These are phyloP conservation scores for Starmera stellimalicola DNA, from an alignment of 1,139 yeast species.

Conservation along the genomic window DNA sequence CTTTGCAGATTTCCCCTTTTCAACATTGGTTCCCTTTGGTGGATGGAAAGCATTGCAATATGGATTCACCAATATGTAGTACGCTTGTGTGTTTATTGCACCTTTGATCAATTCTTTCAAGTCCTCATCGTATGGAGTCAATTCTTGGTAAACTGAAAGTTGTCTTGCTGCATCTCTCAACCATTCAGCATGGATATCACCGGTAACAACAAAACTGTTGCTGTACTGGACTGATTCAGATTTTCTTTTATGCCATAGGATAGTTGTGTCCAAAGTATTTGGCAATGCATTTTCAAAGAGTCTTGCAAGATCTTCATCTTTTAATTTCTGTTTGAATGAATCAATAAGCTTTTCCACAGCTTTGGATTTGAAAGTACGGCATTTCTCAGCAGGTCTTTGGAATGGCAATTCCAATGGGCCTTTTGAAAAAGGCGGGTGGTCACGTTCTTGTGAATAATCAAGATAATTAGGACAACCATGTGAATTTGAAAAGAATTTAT, in stretches of 20 bases:
- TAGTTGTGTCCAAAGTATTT: conserved; percentile 81
- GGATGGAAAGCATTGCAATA: conserved; percentile 92
- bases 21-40: conserved; percentile 52
- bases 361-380: conserved; percentile 62
- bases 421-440: conserved; percentile 39
- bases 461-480: conserved; percentile 19
- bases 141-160: conserved; percentile 62
- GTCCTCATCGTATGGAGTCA: conserved; percentile 39
- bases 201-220: conserved; percentile 70
- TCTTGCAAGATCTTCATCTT: conserved; percentile 60
- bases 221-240: conserved; percentile 18
- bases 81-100: conserved; percentile 73
- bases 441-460: conserved; percentile 20
- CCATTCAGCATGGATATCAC: conserved; percentile 90
- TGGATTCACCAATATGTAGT: conserved; percentile 51
- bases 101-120: conserved; percentile 54
- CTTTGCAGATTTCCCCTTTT: conserved; percentile 41
- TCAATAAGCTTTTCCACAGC: conserved; percentile 56
- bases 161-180: conserved; percentile 81
- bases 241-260: conserved; percentile 51
- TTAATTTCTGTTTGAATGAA: conserved; percentile 40
- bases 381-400: conserved; percentile 64
- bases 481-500: not conserved
- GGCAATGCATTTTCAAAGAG: conserved; percentile 79
- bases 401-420: conserved; percentile 49